Percentiles rank a stretch among this genome's conserved stretches.
Conservation (phyloP, 352 stramenopile species). For the Phytophthora pistaciae region DNA sequence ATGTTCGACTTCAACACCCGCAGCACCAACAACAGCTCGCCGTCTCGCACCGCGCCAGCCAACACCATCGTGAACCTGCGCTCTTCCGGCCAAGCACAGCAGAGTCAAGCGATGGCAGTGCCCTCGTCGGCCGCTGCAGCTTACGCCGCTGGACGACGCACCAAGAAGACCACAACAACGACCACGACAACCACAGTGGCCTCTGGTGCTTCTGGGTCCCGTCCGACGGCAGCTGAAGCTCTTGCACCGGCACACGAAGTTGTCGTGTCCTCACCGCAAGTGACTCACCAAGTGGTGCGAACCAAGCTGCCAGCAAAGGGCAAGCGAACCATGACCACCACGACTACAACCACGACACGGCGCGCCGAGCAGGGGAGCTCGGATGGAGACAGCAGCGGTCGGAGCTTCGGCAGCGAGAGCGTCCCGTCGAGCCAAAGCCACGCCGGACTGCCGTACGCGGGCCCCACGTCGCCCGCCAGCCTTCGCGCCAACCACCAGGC, state of each 20-base stretch:
- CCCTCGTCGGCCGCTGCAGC: slow-evolving; percentile 12
- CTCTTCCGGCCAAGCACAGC: slow-evolving; percentile 6
- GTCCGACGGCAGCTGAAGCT: slow-evolving; percentile 6
- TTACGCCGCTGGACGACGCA: slow-evolving; percentile 18
- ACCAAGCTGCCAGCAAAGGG: slow-evolving; percentile 29
- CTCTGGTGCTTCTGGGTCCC: slow-evolving; percentile 7
- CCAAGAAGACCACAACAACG: slow-evolving; percentile 24
- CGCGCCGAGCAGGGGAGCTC: slow-evolving; percentile 18
- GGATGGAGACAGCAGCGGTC: slow-evolving; percentile 15
- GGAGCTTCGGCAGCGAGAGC: slow-evolving; percentile 14
- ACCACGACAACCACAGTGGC: slow-evolving; percentile 23
- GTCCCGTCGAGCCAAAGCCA: slow-evolving; percentile 19
- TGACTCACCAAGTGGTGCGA: slow-evolving; percentile 32
- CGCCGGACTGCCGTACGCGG: slow-evolving; percentile 5
- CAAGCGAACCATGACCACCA: slow-evolving; percentile 24
- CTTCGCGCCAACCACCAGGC: slow-evolving; percentile 20
- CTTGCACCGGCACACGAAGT: slow-evolving; percentile 25
- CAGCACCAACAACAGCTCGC: slow-evolving; percentile 30
- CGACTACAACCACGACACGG: slow-evolving; percentile 26
- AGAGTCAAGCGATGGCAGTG: slow-evolving; percentile 17
- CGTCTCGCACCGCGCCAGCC: slow-evolving; percentile 19
- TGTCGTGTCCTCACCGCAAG: slow-evolving; percentile 20
- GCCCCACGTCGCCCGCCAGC: slow-evolving; percentile 21
- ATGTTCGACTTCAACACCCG: slow-evolving; percentile 32
- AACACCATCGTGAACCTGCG: slow-evolving; percentile 36